Percentiles rank a stretch among this genome's conserved stretches.
These are phyloP conservation scores for Oemleria cerasiformis DNA, from an alignment of 306 rosid genomes.

Conservation along the genomic window DNA sequence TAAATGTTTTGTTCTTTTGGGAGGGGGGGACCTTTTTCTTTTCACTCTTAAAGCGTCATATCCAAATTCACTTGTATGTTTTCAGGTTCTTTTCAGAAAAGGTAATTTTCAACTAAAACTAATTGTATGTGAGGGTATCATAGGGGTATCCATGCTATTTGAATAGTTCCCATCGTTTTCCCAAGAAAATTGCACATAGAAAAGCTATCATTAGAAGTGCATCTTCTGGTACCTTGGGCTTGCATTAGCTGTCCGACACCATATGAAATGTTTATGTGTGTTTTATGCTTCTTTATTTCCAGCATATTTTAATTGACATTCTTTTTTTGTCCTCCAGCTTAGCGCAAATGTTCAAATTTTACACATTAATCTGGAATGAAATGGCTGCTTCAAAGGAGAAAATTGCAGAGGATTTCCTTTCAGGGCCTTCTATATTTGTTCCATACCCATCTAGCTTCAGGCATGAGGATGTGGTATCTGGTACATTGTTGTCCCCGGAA, in stretches of 20 bases:
- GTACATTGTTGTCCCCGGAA: slow-evolving; percentile 54
- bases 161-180: background rate
- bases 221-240: background rate
- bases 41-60: background rate
- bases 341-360: slow-evolving; percentile 74
- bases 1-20: no score
- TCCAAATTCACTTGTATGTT: background rate
- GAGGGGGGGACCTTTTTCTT: no score
- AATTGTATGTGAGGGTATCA: background rate
- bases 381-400: slow-evolving; percentile 58
- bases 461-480: slow-evolving; percentile 56
- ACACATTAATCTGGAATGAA: slow-evolving; percentile 76
- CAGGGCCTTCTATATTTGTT: slow-evolving; percentile 71
- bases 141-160: no score
- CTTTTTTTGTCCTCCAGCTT: slow-evolving; percentile 40
- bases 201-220: background rate
- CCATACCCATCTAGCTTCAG: slow-evolving; percentile 51
- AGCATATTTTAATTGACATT: slow-evolving; percentile 8
- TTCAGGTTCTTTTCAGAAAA: background rate
- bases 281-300: background rate
- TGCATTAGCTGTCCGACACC: background rate
- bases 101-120: background rate
- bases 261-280: background rate
- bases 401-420: slow-evolving; percentile 48
- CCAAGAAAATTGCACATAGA: background rate